Evolutionary conservation across 2,329 filamentous ascomycete genomes (phyloP).

Genomic region (Claviceps africana): DNA sequence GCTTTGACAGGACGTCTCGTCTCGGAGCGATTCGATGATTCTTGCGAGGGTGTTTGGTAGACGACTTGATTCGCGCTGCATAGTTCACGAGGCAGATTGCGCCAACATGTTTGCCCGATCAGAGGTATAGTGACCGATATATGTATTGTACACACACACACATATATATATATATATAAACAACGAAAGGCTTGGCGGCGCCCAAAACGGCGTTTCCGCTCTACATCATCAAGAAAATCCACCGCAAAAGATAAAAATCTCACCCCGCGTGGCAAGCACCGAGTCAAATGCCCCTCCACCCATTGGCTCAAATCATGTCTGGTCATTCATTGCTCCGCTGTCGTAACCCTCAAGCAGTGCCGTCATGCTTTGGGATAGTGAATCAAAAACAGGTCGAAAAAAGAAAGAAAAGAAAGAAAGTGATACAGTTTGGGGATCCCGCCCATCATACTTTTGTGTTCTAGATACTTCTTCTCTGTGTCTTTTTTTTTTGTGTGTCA

Average conservation of each 20-base stretch:
- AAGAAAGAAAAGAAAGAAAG: neutral
- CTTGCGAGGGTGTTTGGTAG: no score
- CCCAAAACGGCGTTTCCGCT: neutral
- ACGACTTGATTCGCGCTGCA: no score
- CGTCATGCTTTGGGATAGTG: neutral
- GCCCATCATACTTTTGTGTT: neutral
- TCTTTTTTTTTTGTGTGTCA: no score
- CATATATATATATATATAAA: no score
- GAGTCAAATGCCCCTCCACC: neutral
- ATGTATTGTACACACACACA: no score
- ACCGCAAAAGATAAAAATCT: neutral
- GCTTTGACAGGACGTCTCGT: no score
- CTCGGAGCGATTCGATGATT: no score
- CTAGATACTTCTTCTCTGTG: neutral
- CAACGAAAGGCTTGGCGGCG: neutral
- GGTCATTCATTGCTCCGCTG: neutral
- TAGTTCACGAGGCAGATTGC: no score
- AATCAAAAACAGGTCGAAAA: neutral
- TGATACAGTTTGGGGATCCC: neutral
- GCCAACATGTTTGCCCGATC: no score
- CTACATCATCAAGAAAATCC: neutral
- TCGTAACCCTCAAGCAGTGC: conserved; percentile 1
- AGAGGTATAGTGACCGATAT: no score
- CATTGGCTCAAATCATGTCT: neutral
- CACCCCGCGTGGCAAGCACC: neutral